Base-by-base conservation (phyloP, 192 early-diverging fungal species). In the Backusella luteola region DNA sequence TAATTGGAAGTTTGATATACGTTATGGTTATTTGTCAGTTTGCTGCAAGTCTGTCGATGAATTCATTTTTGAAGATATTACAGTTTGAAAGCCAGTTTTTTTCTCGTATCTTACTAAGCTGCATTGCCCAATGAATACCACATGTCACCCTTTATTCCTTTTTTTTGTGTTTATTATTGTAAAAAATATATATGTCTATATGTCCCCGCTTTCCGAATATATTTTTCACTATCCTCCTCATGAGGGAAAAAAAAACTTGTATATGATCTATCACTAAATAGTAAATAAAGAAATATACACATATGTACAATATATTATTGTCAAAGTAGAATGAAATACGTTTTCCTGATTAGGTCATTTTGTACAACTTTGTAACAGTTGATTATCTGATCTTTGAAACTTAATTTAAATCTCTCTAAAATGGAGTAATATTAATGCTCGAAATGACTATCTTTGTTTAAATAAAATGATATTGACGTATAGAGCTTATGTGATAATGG, bases 1-100 rank as follows among this genome's bases (percentile, higher is more conserved):
- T 46, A 44, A 71, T 49, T 71, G 70, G 70, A 39, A 44, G 15
- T 29, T 44, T 4, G 70, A 71, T 34, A 34, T 71, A 49, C 70
- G 39, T 26, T 71, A 41, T 46, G 70, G 70, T 3, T 44, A 29
- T 29, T 42, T 44, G 21, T 49, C 42, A 32, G 29, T 71, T 14
- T 32, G 44, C n/a, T 71, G 70, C 29, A 15, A 23, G 26, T 71
- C 70, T 44, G 70, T 49, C 5, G 44, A 71, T 7, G 70, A 71
- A 49, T 71, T 71, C 29, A 19, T 15, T 46, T 71, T 71, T 49
- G 70, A 71, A 26, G 41, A 21, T 6, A 44, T 46, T 29, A 29
- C 56, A 9, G 26, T 63, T 63, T 63, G 23, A 63, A 63, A 63
- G 23, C 56, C 56, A 63, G 56, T 63, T 63, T 29, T 49, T 49